Percentiles rank a stretch among this genome's conserved stretches.
Evolutionary conservation across 805 yeast species (phyloP).

Genomic region (Ogataea pini): DNA sequence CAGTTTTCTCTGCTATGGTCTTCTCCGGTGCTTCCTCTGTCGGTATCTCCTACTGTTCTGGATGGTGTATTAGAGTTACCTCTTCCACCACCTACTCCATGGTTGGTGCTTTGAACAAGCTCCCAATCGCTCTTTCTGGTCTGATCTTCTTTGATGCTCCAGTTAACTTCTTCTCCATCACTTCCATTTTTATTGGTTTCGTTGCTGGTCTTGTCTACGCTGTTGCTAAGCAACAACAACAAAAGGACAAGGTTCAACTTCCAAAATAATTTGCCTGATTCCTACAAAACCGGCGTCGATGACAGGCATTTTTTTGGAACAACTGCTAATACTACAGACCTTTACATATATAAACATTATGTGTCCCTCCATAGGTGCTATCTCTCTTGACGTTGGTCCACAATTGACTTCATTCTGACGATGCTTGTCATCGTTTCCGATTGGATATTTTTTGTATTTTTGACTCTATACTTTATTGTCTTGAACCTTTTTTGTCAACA

Average conservation of each 20-base stretch:
- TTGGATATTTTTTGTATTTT: background rate
- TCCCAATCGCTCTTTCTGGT: conserved; percentile 96
- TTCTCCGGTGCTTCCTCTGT: conserved; percentile 93
- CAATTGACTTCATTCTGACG: background rate
- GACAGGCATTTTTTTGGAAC: background rate
- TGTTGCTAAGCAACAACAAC: conserved; percentile 91
- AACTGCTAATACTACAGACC: conserved; percentile 8
- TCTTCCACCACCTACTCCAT: conserved; percentile 97
- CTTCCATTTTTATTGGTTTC: conserved; percentile 92
- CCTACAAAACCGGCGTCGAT: background rate
- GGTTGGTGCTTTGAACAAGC: conserved; percentile 99
- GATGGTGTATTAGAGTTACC: conserved; percentile 99
- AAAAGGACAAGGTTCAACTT: conserved; percentile 42
- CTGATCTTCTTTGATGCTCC: conserved; percentile 93
- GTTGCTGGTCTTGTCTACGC: conserved; percentile 95
- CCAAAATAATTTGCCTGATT: conserved; percentile 31
- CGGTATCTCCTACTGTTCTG: conserved; percentile 97
- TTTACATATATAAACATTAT: background rate
- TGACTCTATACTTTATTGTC: conserved; percentile 1
- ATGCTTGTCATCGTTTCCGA: background rate
- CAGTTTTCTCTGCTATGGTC: conserved; percentile 79
- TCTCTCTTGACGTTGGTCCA: background rate
- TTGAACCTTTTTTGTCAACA: background rate
- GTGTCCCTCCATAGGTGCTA: background rate
- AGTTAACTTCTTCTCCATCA: conserved; percentile 83